These are phyloP conservation scores for Paraphaeosphaeria minitans DNA, from an alignment of 2,329 filamentous ascomycete species.

Conservation along the genomic window DNA sequence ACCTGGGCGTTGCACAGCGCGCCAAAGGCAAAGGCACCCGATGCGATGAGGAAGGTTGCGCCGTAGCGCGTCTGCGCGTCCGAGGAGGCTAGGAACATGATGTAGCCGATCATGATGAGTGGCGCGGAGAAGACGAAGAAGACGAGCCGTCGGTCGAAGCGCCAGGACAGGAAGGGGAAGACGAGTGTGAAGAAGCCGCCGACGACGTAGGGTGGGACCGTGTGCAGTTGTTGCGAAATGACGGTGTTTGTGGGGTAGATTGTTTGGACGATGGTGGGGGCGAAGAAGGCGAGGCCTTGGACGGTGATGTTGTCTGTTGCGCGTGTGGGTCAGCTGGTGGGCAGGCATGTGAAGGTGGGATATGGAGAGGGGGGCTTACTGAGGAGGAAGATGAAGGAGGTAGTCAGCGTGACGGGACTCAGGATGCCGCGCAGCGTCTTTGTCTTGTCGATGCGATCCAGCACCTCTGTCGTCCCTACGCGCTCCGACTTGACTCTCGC, in stretches of 20 bases:
- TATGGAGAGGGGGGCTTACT: constrained; percentile 2
- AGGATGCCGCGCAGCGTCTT: constrained; percentile 68
- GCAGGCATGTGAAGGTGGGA: not conserved
- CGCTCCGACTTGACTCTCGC: constrained; percentile 72
- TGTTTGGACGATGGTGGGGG: constrained; percentile 70
- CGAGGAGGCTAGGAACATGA: constrained; percentile 68
- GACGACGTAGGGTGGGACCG: constrained; percentile 72
- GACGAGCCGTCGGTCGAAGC: constrained; percentile 63
- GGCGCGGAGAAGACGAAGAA: constrained; percentile 66
- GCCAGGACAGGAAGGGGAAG: constrained; percentile 66
- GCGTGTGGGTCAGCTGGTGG: not conserved
- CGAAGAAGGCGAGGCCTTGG: constrained; percentile 72
- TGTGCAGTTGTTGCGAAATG: constrained; percentile 70
- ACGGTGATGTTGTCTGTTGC: constrained; percentile 69
- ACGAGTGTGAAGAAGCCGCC: constrained; percentile 70
- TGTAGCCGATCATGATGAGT: constrained; percentile 70
- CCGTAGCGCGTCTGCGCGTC: constrained; percentile 63
- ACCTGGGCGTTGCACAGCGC: constrained; percentile 70
- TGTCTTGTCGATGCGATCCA: constrained; percentile 65
- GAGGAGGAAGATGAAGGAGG: constrained; percentile 64
- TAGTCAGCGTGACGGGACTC: constrained; percentile 65
- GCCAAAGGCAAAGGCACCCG: constrained; percentile 67
- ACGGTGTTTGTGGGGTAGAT: constrained; percentile 66
- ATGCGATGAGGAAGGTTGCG: constrained; percentile 71
- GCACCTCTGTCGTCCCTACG: constrained; percentile 64